These are phyloP conservation scores for Dothistroma pini DNA, from an alignment of 2,329 filamentous ascomycete species.

Conservation along the genomic window DNA sequence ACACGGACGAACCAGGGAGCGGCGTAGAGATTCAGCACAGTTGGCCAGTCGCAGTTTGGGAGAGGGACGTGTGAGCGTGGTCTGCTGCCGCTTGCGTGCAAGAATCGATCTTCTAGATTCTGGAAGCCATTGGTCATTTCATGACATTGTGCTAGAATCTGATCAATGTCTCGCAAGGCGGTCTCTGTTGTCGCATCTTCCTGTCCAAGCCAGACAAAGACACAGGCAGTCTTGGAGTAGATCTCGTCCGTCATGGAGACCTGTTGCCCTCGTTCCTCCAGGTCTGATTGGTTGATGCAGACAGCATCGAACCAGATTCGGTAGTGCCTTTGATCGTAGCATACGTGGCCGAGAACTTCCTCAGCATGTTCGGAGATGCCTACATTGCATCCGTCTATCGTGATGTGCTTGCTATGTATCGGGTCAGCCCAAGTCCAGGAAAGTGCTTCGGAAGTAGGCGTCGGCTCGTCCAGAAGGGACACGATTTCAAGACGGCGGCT, in stretches of 20 bases:
- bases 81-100: background rate
- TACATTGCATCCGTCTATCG: background rate
- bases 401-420: background rate
- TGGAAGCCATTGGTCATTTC: background rate
- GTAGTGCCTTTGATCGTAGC: slow-evolving; percentile 6
- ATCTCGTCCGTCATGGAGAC: slow-evolving; percentile 16
- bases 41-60: slow-evolving; percentile 1
- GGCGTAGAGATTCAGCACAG: background rate
- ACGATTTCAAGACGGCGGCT: background rate
- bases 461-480: background rate
- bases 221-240: slow-evolving; percentile 4
- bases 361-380: slow-evolving; percentile 3
- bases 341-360: background rate
- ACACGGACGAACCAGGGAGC: slow-evolving; percentile 5
- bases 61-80: background rate
- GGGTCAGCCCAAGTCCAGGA: slow-evolving; percentile 14
- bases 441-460: slow-evolving; percentile 8
- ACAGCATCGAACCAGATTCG: slow-evolving; percentile 17
- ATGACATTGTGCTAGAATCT: slow-evolving; percentile 5
- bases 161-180: background rate
- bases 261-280: slow-evolving; percentile 11
- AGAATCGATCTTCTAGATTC: background rate
- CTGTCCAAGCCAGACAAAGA: slow-evolving; percentile 14
- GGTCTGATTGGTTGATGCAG: slow-evolving; percentile 17
- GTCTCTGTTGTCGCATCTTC: background rate